Conservation (phyloP, 768 basidiomycete genomes). For the Floccularia luteovirens region DNA sequence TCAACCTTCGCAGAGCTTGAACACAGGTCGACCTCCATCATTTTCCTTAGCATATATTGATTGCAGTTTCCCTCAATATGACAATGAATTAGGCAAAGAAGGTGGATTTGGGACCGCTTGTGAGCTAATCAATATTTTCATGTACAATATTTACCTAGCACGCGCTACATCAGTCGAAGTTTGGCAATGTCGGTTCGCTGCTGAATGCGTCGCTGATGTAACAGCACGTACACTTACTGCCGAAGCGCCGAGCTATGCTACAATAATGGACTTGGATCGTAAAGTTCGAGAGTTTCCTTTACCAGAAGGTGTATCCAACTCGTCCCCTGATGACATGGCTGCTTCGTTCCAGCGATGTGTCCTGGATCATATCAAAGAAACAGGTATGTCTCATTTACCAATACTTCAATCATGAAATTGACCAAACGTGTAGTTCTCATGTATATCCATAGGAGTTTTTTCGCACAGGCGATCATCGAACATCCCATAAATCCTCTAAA, state of each 20-base stretch:
- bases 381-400: conserved; percentile 20
- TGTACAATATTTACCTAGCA: not conserved
- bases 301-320: conserved; percentile 34
- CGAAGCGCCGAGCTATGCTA: conserved; percentile 54
- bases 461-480: conserved; percentile 66
- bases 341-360: conserved; percentile 37
- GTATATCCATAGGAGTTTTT: conserved; percentile 62
- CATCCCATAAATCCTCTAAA: conserved; percentile 59
- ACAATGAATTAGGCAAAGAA: conserved; percentile 18
- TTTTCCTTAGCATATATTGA: conserved; percentile 63
- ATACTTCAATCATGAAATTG: not conserved
- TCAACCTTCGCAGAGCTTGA: conserved; percentile 42
- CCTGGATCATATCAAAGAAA: conserved; percentile 40
- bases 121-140: conserved; percentile 12
- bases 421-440: conserved; percentile 34
- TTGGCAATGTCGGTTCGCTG: conserved; percentile 60
- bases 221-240: conserved; percentile 53
- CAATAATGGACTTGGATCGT: conserved; percentile 60
- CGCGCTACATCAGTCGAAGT: conserved; percentile 34
- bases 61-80: conserved; percentile 48
- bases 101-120: conserved; percentile 22
- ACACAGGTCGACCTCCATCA: conserved; percentile 64
- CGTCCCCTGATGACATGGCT: conserved; percentile 23
- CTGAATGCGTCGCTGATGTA: conserved; percentile 60
- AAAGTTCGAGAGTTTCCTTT: conserved; percentile 62